A percentile compares a stretch with the other conserved stretches of the same genome.
Evolutionary conservation across 2,329 filamentous ascomycete genomes (phyloP).

Genomic region (Verticillium nubilum): DNA sequence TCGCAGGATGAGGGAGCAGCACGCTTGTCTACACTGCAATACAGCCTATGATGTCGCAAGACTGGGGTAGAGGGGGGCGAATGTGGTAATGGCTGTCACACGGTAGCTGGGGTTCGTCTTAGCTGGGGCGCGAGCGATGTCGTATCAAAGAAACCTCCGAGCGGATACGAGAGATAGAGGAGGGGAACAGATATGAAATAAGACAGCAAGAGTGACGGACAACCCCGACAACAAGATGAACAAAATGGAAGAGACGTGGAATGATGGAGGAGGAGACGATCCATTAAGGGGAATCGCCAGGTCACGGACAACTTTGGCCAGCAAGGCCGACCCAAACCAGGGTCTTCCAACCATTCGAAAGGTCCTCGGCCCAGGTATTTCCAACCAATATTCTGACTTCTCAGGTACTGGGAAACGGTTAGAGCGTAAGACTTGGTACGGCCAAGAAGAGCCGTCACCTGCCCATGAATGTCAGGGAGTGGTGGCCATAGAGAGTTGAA

Average conservation of each 20-base stretch:
- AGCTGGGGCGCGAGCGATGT: neutral
- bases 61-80: neutral
- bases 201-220: neutral
- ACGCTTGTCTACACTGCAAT: neutral
- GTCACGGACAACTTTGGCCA: neutral
- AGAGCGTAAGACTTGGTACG: neutral
- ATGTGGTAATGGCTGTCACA: neutral
- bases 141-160: neutral
- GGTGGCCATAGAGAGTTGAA: neutral
- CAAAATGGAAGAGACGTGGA: neutral
- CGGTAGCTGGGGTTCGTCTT: neutral
- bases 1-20: neutral
- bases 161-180: neutral
- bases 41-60: neutral
- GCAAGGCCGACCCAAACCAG: neutral
- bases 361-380: neutral
- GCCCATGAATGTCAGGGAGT: neutral
- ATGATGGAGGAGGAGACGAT: neutral
- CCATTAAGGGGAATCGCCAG: neutral
- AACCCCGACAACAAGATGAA: neutral
- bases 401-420: neutral
- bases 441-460: neutral
- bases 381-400: neutral
- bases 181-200: neutral
- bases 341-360: neutral